phyloP scores from a whole-genome alignment of 2,329 filamentous ascomycete species.

The Cladophialophora immunda region DNA sequence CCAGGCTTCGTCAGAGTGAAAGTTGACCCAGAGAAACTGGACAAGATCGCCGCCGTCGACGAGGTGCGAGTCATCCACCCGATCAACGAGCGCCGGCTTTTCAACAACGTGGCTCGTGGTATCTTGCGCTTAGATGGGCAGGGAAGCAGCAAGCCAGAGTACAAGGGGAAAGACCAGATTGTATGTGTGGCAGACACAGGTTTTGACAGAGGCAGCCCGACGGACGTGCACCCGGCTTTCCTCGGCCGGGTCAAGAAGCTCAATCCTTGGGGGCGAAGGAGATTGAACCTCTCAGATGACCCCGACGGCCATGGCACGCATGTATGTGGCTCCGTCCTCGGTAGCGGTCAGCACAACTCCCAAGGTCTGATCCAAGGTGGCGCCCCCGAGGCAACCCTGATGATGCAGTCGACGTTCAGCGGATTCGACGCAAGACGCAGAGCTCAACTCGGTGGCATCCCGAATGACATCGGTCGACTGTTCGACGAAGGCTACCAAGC shows the following conservation, averaged over 20 bases:
- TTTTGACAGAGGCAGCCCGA: slow-evolving; percentile 36
- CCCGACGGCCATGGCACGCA: slow-evolving; percentile 41
- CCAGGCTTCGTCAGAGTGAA: slow-evolving; percentile 3
- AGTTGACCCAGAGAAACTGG: not conserved
- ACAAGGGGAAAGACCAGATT: slow-evolving; percentile 37
- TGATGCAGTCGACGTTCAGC: slow-evolving; percentile 40
- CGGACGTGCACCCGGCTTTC: slow-evolving; percentile 38
- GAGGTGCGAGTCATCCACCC: slow-evolving; percentile 27
- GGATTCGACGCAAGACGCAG: not conserved
- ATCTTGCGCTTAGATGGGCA: slow-evolving; percentile 32
- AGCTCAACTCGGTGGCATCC: slow-evolving; percentile 27
- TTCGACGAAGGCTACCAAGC: slow-evolving; percentile 38
- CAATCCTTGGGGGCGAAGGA: not conserved
- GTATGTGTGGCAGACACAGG: slow-evolving; percentile 41
- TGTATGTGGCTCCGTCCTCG: slow-evolving; percentile 40
- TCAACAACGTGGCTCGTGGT: slow-evolving; percentile 38
- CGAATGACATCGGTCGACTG: slow-evolving; percentile 33
- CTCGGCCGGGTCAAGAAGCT: slow-evolving; percentile 19
- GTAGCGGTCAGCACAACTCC: slow-evolving; percentile 26
- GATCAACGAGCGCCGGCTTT: slow-evolving; percentile 33
- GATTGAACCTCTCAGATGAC: slow-evolving; percentile 25
- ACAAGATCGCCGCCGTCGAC: slow-evolving; percentile 10
- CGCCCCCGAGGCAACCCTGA: slow-evolving; percentile 38
- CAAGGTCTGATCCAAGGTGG: slow-evolving; percentile 34
- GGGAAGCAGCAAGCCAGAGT: slow-evolving; percentile 18